Conservation (phyloP, 306 rosid species). For the Ormosia emarginata region DNA sequence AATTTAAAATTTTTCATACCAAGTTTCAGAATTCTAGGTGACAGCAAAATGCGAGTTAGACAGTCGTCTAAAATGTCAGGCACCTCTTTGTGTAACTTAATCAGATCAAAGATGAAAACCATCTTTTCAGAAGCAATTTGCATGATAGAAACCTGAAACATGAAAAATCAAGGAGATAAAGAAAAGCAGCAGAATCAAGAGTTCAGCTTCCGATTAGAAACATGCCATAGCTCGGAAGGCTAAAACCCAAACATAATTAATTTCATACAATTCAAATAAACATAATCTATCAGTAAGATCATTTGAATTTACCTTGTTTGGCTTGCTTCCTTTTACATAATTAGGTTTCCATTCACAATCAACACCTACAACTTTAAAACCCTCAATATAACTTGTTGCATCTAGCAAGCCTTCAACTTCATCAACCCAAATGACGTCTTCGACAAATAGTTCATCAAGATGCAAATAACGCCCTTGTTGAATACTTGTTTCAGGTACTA, state of each 20-base stretch:
- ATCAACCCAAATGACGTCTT: constrained; percentile 78
- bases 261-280: constrained; percentile 7
- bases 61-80: constrained; percentile 61
- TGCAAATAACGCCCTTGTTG: constrained; percentile 54
- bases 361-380: constrained; percentile 75
- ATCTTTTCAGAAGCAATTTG: constrained; percentile 84
- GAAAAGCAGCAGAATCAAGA: constrained; percentile 2
- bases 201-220: constrained; percentile 5
- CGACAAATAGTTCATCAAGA: constrained; percentile 60
- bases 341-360: constrained; percentile 99
- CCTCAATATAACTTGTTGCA: constrained; percentile 70
- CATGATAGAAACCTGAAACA: constrained; percentile 91
- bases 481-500: constrained; percentile 61
- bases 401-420: constrained; percentile 53
- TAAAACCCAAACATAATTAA: not conserved
- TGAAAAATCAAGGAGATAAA: constrained; percentile 8
- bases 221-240: not conserved
- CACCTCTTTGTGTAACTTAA: constrained; percentile 64
- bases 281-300: constrained; percentile 1
- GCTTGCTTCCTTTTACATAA: constrained; percentile 65
- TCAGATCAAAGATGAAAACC: constrained; percentile 76
- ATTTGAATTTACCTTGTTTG: constrained; percentile 67
- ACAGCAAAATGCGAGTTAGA: constrained; percentile 69
- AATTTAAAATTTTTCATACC: constrained; percentile 50
- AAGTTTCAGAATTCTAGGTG: constrained; percentile 81